These are phyloP conservation scores for Juncus inflexus DNA, from an alignment of 176 grass and related monocot genomes.

Conservation along the genomic window DNA sequence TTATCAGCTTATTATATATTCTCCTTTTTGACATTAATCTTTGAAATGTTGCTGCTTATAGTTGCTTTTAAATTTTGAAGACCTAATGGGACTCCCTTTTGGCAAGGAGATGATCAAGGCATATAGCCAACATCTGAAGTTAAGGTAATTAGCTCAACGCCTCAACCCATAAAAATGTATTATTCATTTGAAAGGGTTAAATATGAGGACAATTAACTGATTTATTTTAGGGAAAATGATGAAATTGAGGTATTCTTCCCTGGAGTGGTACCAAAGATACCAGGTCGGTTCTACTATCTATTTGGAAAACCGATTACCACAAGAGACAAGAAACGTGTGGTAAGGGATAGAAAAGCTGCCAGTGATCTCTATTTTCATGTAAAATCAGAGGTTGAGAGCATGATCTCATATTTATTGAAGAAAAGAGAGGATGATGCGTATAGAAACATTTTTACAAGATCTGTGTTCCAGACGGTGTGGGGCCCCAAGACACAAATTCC, in stretches of 20 bases:
- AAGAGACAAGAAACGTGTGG: slow-evolving; percentile 26
- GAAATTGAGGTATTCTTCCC: slow-evolving; percentile 48
- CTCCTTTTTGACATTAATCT: no score
- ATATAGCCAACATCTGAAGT: slow-evolving; percentile 44
- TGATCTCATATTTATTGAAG: slow-evolving; percentile 47
- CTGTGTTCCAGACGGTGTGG: slow-evolving; percentile 29
- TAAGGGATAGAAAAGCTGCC: slow-evolving; percentile 35
- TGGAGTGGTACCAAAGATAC: slow-evolving; percentile 35
- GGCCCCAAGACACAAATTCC: slow-evolving; percentile 38
- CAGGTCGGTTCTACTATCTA: slow-evolving; percentile 62
- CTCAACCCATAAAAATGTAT: not conserved
- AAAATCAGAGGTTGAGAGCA: slow-evolving; percentile 52
- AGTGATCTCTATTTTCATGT: slow-evolving; percentile 45
- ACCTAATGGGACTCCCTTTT: slow-evolving; percentile 47
- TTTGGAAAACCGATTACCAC: slow-evolving; percentile 65
- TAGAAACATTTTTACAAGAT: slow-evolving; percentile 41
- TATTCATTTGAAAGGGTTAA: not conserved
- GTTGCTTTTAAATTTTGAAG: slow-evolving; percentile 41
- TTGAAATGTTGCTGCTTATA: slow-evolving; percentile 1
- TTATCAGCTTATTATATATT: no score
- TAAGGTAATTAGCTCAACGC: slow-evolving; percentile 31
- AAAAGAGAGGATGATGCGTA: slow-evolving; percentile 60
- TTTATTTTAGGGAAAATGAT: slow-evolving; percentile 35
- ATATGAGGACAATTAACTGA: no score
- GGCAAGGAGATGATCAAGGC: slow-evolving; percentile 47